Conservation (phyloP, 208 protist genomes). For the Zelonia costaricensis region DNA sequence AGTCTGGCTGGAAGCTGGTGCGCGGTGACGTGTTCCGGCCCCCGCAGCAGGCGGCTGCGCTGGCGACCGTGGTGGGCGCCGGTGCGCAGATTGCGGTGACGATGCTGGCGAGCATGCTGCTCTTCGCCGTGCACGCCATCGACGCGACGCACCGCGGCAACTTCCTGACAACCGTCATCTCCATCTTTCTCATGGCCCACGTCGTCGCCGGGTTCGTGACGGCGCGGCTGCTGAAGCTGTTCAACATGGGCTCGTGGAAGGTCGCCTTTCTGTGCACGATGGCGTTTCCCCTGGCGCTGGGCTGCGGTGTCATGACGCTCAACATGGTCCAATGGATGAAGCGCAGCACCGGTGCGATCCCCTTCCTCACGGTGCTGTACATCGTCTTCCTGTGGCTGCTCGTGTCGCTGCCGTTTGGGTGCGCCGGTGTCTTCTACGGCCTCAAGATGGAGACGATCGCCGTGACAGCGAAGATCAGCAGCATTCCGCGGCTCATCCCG, state of each 20-base stretch:
- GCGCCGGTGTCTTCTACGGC: constrained; percentile 90
- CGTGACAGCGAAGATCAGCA: constrained; percentile 85
- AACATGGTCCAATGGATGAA: constrained; percentile 71
- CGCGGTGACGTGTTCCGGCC: constrained; percentile 96
- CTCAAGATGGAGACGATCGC: constrained; percentile 73
- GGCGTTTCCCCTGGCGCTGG: constrained; percentile 45
- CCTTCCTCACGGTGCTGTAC: constrained; percentile 55
- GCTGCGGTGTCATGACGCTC: constrained; percentile 48
- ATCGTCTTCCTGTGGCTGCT: constrained; percentile 80
- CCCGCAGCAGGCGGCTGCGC: constrained; percentile 66
- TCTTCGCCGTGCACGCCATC: constrained; percentile 78
- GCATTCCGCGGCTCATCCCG: constrained; percentile 95
- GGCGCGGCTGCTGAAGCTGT: constrained; percentile 87
- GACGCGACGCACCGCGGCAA: constrained; percentile 91
- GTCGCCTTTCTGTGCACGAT: constrained; percentile 57
- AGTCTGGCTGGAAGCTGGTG: constrained; percentile 95
- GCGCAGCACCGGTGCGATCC: constrained; percentile 60
- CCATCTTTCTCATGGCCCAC: constrained; percentile 65
- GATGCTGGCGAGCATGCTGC: constrained; percentile 75
- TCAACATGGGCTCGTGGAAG: constrained; percentile 81
- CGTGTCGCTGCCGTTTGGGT: constrained; percentile 94
- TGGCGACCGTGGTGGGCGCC: constrained; percentile 88
- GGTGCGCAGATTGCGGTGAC: constrained; percentile 86
- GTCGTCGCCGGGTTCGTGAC: constrained; percentile 88
- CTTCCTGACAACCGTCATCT: constrained; percentile 80